Evolutionary conservation across 2,329 filamentous ascomycete genomes (phyloP).

Genomic region (Phialophora macrospora): DNA sequence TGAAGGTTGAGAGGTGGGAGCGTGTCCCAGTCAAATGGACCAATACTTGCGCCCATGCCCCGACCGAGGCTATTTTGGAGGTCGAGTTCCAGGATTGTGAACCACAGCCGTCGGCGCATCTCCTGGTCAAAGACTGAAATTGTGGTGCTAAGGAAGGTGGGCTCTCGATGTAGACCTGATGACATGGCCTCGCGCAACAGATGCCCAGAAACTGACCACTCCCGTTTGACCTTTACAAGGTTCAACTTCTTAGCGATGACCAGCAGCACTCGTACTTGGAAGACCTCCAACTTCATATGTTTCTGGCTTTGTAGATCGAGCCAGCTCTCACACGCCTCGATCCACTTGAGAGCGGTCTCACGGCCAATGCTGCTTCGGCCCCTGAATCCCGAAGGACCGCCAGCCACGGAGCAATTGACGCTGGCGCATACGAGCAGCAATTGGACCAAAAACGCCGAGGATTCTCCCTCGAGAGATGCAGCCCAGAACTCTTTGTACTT

Average conservation of each 20-base stretch:
- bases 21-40: constrained; percentile 54
- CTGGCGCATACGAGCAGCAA: constrained; percentile 35
- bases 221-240: constrained; percentile 56
- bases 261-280: constrained; percentile 57
- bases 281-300: constrained; percentile 54
- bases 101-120: constrained; percentile 62
- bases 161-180: constrained; percentile 57
- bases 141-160: constrained; percentile 45
- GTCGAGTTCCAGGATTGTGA: constrained; percentile 62
- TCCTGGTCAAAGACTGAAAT: constrained; percentile 55
- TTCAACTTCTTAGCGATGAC: constrained; percentile 55
- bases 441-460: constrained; percentile 35
- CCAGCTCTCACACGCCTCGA: constrained; percentile 37
- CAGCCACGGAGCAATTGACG: constrained; percentile 29
- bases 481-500: constrained; percentile 63
- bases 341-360: constrained; percentile 35
- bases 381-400: constrained; percentile 26
- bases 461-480: constrained; percentile 21
- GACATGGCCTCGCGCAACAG: constrained; percentile 56
- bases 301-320: constrained; percentile 53
- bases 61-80: constrained; percentile 60
- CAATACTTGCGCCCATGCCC: constrained; percentile 58
- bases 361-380: constrained; percentile 32
- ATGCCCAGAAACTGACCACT: constrained; percentile 55
- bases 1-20: constrained; percentile 48